Evolutionary conservation across 176 grass and related monocot species (phyloP).

Genomic region (Oryza punctata): DNA sequence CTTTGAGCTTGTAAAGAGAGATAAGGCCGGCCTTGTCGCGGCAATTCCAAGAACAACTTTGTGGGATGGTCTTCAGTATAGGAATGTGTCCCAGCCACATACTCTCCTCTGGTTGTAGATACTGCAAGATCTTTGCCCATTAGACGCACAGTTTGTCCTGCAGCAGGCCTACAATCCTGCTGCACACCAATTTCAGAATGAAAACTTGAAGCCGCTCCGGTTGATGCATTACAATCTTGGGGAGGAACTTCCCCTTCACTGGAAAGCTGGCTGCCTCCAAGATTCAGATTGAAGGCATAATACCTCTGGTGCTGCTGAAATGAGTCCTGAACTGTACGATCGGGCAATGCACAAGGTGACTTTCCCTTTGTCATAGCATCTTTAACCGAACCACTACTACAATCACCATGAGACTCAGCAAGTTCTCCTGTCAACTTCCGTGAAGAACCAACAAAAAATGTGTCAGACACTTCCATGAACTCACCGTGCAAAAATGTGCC

Average conservation of each 20-base stretch:
- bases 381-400: conserved; percentile 18
- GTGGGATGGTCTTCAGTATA: conserved; percentile 17
- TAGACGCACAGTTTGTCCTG: conserved; percentile 56
- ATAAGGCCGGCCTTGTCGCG: conserved; percentile 45
- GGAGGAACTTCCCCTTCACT: conserved; percentile 27
- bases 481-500: conserved; percentile 7
- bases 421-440: conserved; percentile 24
- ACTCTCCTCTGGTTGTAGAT: conserved; percentile 28
- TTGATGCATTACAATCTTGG: conserved; percentile 31
- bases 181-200: conserved; percentile 39
- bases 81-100: conserved; percentile 17
- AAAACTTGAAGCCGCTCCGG: neutral
- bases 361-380: conserved; percentile 27
- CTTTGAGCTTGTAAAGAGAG: conserved; percentile 43
- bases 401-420: conserved; percentile 14
- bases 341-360: conserved; percentile 18
- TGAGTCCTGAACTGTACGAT: conserved; percentile 25
- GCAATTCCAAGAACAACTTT: conserved; percentile 42
- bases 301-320: conserved; percentile 33
- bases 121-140: conserved; percentile 69
- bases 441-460: conserved; percentile 19
- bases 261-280: conserved; percentile 12
- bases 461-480: neutral
- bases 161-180: conserved; percentile 15
- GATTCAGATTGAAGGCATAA: conserved; percentile 27